Evolutionary conservation across 139 green algal species (phyloP).

Genomic region (Chlorella sorokiniana): DNA sequence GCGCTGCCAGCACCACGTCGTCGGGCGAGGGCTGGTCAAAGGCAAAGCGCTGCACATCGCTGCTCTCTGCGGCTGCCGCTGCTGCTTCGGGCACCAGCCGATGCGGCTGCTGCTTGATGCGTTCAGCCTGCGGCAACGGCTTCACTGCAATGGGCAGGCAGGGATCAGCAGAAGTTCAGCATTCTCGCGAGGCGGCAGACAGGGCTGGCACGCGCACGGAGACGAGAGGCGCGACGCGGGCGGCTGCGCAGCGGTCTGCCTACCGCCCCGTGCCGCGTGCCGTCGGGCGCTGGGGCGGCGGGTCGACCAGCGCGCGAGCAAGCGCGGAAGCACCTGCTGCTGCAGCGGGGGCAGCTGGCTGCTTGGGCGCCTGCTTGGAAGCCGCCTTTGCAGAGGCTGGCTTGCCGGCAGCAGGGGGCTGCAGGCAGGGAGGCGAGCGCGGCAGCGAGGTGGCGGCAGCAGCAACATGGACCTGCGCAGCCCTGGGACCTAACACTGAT

Average conservation of each 20-base stretch:
- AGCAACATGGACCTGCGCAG: not conserved
- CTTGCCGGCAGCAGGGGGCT: slow-evolving; percentile 9
- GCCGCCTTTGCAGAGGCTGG: slow-evolving; percentile 1
- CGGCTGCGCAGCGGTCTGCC: not conserved
- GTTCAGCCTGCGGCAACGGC: slow-evolving; percentile 11
- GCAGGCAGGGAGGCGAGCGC: not conserved
- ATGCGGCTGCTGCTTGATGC: slow-evolving; percentile 30
- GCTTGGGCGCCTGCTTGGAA: slow-evolving; percentile 1
- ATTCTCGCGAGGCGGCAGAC: too few species aligned
- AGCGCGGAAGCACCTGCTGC: slow-evolving; percentile 79
- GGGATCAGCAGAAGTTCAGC: too few species aligned
- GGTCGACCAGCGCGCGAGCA: slow-evolving; percentile 61
- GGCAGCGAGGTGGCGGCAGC: not conserved
- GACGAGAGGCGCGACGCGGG: not conserved
- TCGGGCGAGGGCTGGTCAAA: slow-evolving; percentile 78
- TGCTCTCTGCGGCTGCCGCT: not conserved
- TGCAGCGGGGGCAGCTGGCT: slow-evolving; percentile 22
- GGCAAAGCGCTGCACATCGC: slow-evolving; percentile 42
- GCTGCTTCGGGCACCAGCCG: slow-evolving; percentile 20
- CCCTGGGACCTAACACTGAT: not conserved
- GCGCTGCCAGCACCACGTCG: slow-evolving; percentile 57
- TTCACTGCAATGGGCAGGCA: not conserved
- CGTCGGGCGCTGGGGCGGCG: slow-evolving; percentile 52
- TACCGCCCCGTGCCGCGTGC: slow-evolving; percentile 68
- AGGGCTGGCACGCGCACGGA: not conserved